phyloP scores from a whole-genome alignment of 1,284 basidiomycete species.

The Trichosporon sp. region DNA sequence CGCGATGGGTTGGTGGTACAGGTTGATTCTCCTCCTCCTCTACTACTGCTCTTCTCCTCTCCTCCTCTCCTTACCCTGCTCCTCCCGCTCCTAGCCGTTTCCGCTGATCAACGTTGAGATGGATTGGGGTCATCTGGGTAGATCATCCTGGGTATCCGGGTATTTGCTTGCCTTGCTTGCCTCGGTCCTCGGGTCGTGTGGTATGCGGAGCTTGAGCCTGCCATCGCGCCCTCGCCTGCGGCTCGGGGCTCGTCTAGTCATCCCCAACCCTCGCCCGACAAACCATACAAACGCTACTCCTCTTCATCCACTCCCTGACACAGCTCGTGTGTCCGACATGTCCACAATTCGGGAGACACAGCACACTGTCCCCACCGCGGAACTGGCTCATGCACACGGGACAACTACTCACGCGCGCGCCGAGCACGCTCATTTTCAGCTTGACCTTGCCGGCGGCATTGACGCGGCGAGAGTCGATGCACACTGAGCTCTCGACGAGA shows the following conservation, averaged over 20 bases:
- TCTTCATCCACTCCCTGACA: conserved; percentile 52
- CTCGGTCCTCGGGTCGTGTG: no score
- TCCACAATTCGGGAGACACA: conserved; percentile 67
- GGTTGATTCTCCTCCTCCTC: no score
- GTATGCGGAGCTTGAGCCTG: no score
- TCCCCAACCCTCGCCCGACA: conserved; percentile 43
- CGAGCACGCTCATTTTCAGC: conserved; percentile 73
- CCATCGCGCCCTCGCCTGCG: neutral
- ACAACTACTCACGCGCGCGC: conserved; percentile 73
- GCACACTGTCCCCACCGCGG: conserved; percentile 64
- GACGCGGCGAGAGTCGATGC: conserved; percentile 67
- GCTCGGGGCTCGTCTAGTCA: neutral
- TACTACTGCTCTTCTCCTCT: no score
- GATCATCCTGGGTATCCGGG: no score
- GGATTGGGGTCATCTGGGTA: no score
- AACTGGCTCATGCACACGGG: conserved; percentile 78
- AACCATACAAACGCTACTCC: conserved; percentile 53
- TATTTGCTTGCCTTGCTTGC: no score
- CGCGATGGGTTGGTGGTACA: no score
- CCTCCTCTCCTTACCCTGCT: no score
- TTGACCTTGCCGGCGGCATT: conserved; percentile 73
- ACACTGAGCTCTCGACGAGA: conserved; percentile 65
- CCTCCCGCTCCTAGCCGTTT: no score
- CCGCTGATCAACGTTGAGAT: no score
- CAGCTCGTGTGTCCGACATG: conserved; percentile 61